Conservation (phyloP, 768 basidiomycete genomes). For the Russula sp. region DNA sequence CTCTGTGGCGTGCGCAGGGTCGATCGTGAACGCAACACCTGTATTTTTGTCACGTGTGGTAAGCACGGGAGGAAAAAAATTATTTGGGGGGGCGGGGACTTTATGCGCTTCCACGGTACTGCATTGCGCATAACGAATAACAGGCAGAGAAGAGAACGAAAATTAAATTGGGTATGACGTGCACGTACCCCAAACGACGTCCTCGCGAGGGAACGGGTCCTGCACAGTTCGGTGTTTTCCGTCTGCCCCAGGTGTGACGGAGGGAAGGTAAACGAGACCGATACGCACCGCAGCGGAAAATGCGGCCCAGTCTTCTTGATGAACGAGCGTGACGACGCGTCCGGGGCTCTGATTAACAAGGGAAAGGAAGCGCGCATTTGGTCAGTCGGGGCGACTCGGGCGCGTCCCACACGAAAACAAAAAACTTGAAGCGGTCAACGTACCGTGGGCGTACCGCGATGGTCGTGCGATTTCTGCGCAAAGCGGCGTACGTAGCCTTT, state of each 20-base stretch:
- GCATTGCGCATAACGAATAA: no score
- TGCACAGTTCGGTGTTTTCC: constrained; percentile 24
- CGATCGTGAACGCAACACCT: constrained; percentile 88
- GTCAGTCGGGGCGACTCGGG: no score
- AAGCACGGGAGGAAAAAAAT: no score
- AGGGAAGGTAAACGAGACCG: background rate
- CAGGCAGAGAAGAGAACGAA: background rate
- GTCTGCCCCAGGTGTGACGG: background rate
- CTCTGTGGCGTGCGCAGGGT: constrained; percentile 64
- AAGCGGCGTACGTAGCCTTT: constrained; percentile 90
- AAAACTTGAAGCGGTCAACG: no score
- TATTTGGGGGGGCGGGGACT: no score
- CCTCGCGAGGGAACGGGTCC: constrained; percentile 67
- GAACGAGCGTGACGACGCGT: constrained; percentile 83
- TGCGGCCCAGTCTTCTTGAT: constrained; percentile 80
- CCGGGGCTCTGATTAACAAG: constrained; percentile 57
- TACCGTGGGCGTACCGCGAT: constrained; percentile 73
- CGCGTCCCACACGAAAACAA: no score
- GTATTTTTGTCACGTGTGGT: background rate
- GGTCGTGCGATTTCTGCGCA: constrained; percentile 88
- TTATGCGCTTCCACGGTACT: no score
- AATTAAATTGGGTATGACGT: background rate
- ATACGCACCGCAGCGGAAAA: constrained; percentile 59
- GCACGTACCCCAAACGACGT: constrained; percentile 76
- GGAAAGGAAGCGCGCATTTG: no score